Evolutionary conservation across 1,284 basidiomycete species (phyloP).

Genomic region (Moesziomyces sp.): DNA sequence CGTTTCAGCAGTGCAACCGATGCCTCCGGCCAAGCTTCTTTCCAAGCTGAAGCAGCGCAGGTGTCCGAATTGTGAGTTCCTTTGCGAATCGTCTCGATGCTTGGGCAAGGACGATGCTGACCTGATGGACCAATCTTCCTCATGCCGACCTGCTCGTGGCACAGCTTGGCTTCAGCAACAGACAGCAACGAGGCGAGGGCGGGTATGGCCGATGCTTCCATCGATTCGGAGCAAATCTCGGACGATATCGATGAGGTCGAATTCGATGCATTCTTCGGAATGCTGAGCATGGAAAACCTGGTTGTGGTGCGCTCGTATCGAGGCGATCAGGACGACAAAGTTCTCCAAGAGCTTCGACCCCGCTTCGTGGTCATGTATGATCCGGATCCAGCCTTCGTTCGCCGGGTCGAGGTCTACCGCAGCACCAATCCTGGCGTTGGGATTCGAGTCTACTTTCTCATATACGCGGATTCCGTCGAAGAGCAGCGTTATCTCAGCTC

Average conservation of each 20-base stretch:
- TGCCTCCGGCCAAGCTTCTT: conserved; percentile 23
- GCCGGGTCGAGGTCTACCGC: conserved; percentile 88
- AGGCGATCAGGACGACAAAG: conserved; percentile 89
- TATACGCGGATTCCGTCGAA: conserved; percentile 91
- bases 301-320: conserved; percentile 88
- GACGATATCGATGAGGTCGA: conserved; percentile 43
- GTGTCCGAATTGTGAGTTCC: conserved; percentile 75
- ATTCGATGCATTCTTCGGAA: conserved; percentile 79
- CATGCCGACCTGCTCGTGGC: neutral
- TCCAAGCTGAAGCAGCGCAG: conserved; percentile 72
- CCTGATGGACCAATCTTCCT: neutral
- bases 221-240: conserved; percentile 17
- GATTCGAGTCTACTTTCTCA: conserved; percentile 94
- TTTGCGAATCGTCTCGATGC: neutral
- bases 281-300: conserved; percentile 81
- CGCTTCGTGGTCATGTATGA: conserved; percentile 91
- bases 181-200: conserved; percentile 13
- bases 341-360: conserved; percentile 87
- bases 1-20: conserved; percentile 22
- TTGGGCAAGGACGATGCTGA: neutral
- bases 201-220: neutral
- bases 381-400: conserved; percentile 89
- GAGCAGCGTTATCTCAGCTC: conserved; percentile 93
- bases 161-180: conserved; percentile 24
- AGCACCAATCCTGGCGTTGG: conserved; percentile 84